Evolutionary conservation across 2,329 filamentous ascomycete species (phyloP), one percentile per base, ranked within the genome.

Genomic region (Sclerotinia minor): DNA sequence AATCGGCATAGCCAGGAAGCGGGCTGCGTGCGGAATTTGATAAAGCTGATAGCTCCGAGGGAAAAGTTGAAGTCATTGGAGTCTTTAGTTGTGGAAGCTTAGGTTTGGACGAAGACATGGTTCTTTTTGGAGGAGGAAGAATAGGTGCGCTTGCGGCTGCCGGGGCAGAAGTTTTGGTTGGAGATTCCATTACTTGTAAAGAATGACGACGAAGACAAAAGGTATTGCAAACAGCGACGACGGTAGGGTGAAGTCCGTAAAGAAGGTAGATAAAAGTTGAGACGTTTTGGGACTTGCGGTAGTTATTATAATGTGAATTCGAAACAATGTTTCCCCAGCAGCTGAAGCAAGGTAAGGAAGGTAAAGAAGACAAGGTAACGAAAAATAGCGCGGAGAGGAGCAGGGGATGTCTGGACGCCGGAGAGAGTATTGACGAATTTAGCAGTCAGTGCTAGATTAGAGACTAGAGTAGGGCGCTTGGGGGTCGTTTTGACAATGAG

Each of bases 21-120:
- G 91, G 91, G 72, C 89, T 94, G 72, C 85, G 86, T 58, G 89
- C 86, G 71, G 87, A 73, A 84, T 89, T 86, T 71, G 87, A 73
- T 84, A 83, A 72, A 84, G 83, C 78, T 83, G 84, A 75, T 79
- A 90, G 77, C 71, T 85, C 83, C 7, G 83, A 85, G 24, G 83
- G 83, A 75, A 89, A 89, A 64, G 83, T 87, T 71, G 84, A 84
- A 71, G 86, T 86, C 78, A 86, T 80, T 63, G 87, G 86, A 72
- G 87, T 89, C 73, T 84, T 82, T 78, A 89, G 82, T 79, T 85
- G 84, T 73, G 83, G 79, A 76, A 87, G 82, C 84, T 84, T 89
- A 74, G 86, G 86, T 68, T 77, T 77, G 24, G 72, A 73, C 54
- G 75, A 69, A 72, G 73, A 64, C 75, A 76, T 77, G 66, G 72